Evolutionary conservation across 805 yeast species (phyloP), one percentile per base, ranked within the genome.

Genomic region (Candida xyloterini): DNA sequence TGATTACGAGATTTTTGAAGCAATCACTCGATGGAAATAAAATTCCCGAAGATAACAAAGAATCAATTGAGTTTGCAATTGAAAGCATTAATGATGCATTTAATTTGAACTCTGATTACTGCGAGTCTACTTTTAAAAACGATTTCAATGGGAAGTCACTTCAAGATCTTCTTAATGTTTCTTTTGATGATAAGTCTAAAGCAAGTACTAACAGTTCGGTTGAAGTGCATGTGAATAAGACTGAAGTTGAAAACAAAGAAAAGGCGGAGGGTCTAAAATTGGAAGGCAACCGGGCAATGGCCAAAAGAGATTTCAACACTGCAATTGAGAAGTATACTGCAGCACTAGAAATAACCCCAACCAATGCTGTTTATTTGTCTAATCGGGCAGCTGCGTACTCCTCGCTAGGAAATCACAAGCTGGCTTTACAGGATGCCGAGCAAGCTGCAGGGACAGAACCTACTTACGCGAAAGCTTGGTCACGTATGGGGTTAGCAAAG

Each of bases 311-410:
- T 52, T 91, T 75, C 57, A 70, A 68, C 11, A 69, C 62, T 27
- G 98, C 99, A 4, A 73, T 88, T 38, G 75, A 72, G 16, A 78
- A 81, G 50, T 93, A 93, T 65, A 75, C 95, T 7, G 79, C 77
- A 39, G 98, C 98, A 9, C 77, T 93, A 51, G 77, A 66, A 16
- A 64, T 81, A 46, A 71, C 79, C 49, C 79, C 89, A 40, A 62
- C 72, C 13, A 89, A 88, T 60, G 89, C 90, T 13, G 86, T 93
- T 15, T 93, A 82, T 64, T 78, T 76, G 46, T 89, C 98, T 25
- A 93, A 93, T 68, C 80, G 99, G 59, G 98, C 99, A 10, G 99
- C 99, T 30, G 98, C 98, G 3, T 80, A 85, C 65, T 84, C 95
- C 9, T 86, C 96, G 5, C 56, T 76, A 22, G 74, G 78, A 47